phyloP scores from a whole-genome alignment of 768 basidiomycete genomes.

The Rhizopogon vesiculosus region DNA sequence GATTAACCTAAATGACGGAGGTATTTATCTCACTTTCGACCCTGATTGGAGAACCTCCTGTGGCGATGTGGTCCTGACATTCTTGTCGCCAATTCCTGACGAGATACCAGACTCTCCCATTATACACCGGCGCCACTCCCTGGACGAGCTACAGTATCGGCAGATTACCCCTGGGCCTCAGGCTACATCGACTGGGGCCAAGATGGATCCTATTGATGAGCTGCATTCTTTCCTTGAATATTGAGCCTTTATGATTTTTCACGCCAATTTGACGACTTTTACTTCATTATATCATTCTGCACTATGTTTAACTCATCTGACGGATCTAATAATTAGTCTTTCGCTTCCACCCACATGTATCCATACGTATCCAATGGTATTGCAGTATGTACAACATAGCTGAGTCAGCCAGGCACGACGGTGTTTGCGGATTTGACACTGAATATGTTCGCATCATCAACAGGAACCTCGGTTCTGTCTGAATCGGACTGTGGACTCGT shows the following conservation, averaged over 20 bases:
- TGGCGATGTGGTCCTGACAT: slow-evolving; percentile 15
- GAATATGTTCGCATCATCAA: too few species aligned
- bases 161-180: neutral
- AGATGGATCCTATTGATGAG: slow-evolving; percentile 16
- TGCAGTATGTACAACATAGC: too few species aligned
- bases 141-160: slow-evolving; percentile 12
- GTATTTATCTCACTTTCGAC: slow-evolving; percentile 26
- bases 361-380: too few species aligned
- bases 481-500: too few species aligned
- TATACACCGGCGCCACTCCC: slow-evolving; percentile 15
- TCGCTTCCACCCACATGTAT: too few species aligned
- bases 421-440: too few species aligned
- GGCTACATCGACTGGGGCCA: neutral
- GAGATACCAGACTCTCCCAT: slow-evolving; percentile 19
- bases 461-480: too few species aligned
- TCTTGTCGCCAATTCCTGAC: slow-evolving; percentile 20
- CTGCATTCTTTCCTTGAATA: slow-evolving; percentile 16
- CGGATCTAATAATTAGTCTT: neutral
- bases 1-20: slow-evolving; percentile 10
- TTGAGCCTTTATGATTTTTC: neutral
- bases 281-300: neutral
- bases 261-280: neutral
- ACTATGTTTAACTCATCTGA: neutral
- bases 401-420: too few species aligned
- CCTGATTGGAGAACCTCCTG: slow-evolving; percentile 15